These are phyloP conservation scores for Ganoderma meredithae DNA, from an alignment of 1,284 basidiomycete genomes.

Conservation along the genomic window DNA sequence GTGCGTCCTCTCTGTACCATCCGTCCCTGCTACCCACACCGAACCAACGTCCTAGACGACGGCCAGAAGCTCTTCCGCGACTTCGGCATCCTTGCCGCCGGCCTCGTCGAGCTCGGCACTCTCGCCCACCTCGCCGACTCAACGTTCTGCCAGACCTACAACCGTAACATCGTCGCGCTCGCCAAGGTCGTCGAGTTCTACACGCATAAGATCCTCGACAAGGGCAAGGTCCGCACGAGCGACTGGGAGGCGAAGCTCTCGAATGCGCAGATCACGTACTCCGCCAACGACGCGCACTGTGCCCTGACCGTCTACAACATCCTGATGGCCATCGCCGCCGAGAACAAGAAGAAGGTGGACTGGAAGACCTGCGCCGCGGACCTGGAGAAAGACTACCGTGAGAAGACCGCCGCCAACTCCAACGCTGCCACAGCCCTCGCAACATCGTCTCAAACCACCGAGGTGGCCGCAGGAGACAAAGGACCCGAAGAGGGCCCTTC, in stretches of 20 bases:
- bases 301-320: slow-evolving; percentile 56
- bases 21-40: neutral
- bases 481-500: neutral
- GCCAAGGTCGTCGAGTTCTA: slow-evolving; percentile 62
- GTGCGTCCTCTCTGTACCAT: slow-evolving; percentile 44
- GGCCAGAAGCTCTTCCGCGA: slow-evolving; percentile 67
- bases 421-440: neutral
- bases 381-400: slow-evolving; percentile 30
- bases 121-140: slow-evolving; percentile 59
- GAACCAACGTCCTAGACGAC: slow-evolving; percentile 51
- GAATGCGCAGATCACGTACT: slow-evolving; percentile 47
- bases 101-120: slow-evolving; percentile 63
- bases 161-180: slow-evolving; percentile 59
- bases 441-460: neutral
- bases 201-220: slow-evolving; percentile 53
- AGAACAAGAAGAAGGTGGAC: slow-evolving; percentile 39
- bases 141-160: slow-evolving; percentile 44
- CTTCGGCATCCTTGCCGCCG: slow-evolving; percentile 59
- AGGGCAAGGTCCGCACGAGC: slow-evolving; percentile 58
- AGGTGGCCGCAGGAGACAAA: neutral
- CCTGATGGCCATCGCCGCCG: slow-evolving; percentile 48
- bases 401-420: slow-evolving; percentile 7
- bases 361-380: slow-evolving; percentile 41
- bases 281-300: slow-evolving; percentile 68
- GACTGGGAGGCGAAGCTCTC: slow-evolving; percentile 63